A percentile compares a stretch with the other conserved stretches of the same genome.
Conservation (phyloP, 106 monocot species). For the Ottelia alismoides region DNA sequence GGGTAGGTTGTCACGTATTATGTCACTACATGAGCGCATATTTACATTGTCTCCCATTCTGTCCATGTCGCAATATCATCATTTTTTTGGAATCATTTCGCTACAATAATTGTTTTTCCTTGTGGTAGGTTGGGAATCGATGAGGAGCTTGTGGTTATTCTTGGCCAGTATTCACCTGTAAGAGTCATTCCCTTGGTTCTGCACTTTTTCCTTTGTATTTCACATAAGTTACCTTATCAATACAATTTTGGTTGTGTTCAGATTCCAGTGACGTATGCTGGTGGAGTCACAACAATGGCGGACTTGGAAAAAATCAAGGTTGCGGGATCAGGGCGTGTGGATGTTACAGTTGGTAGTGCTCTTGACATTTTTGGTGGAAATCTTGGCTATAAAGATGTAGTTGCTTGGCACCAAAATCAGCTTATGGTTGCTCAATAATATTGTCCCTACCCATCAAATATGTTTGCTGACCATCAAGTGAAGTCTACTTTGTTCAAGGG, state of each 20-base stretch:
- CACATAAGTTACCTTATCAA: no score
- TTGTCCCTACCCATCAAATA: neutral
- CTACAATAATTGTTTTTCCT: no score
- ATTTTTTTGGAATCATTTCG: no score
- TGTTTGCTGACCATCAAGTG: neutral
- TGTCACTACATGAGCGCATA: no score
- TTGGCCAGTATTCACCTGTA: conserved; percentile 69
- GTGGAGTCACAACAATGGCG: conserved; percentile 64
- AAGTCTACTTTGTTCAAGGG: no score
- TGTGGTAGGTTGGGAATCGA: conserved; percentile 70
- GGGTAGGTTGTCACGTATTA: no score
- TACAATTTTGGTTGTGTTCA: conserved; percentile 22
- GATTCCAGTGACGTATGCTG: conserved; percentile 92
- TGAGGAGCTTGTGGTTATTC: conserved; percentile 75
- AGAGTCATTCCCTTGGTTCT: no score
- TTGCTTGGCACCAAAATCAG: conserved; percentile 74
- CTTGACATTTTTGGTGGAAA: conserved; percentile 86
- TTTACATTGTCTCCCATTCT: no score
- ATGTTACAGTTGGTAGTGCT: conserved; percentile 83
- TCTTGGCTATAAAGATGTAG: conserved; percentile 55
- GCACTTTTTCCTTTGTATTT: no score
- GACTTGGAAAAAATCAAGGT: conserved; percentile 73
- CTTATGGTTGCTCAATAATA: neutral
- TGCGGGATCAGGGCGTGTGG: conserved; percentile 57
- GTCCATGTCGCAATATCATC: no score